Percentiles rank a stretch among this genome's conserved stretches.
phyloP scores from a whole-genome alignment of 768 basidiomycete species.

The Agrocybe chaxingu region DNA sequence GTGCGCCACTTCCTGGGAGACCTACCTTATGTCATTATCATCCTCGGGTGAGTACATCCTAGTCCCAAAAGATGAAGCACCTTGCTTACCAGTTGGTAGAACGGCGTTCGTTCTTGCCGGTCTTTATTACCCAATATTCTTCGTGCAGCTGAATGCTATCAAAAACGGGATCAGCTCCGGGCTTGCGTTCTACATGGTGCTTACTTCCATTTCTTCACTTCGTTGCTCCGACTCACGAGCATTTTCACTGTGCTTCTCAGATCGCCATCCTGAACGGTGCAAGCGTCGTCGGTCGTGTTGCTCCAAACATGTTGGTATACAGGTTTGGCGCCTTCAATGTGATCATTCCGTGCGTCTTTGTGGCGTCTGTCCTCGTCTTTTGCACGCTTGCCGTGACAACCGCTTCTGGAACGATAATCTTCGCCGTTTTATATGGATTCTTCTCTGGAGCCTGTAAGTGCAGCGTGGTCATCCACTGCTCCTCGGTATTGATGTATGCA shows the following conservation, averaged over 20 bases:
- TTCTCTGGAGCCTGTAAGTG: conserved; percentile 43
- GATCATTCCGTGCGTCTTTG: conserved; percentile 28
- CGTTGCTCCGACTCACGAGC: neutral
- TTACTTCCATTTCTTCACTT: conserved; percentile 11
- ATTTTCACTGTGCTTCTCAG: conserved; percentile 19
- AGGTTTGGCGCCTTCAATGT: conserved; percentile 39
- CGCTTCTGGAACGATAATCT: conserved; percentile 30
- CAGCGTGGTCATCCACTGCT: neutral
- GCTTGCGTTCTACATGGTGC: conserved; percentile 58
- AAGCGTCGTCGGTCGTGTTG: conserved; percentile 43
- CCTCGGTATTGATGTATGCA: conserved; percentile 3
- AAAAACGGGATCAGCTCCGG: conserved; percentile 39
- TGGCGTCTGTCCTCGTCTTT: conserved; percentile 35
- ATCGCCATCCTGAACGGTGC: conserved; percentile 51
- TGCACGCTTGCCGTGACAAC: conserved; percentile 37
- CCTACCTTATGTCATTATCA: conserved; percentile 38
- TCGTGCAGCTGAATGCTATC: conserved; percentile 51
- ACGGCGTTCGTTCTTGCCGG: conserved; percentile 32
- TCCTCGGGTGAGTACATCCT: conserved; percentile 30
- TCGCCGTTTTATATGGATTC: conserved; percentile 43
- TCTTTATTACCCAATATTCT: conserved; percentile 52
- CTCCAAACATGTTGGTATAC: conserved; percentile 39
- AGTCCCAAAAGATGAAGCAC: neutral
- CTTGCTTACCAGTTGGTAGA: conserved; percentile 17
- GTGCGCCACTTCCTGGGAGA: conserved; percentile 38